These are phyloP conservation scores for Quercus gilva DNA, from an alignment of 306 rosid genomes.

Conservation along the genomic window DNA sequence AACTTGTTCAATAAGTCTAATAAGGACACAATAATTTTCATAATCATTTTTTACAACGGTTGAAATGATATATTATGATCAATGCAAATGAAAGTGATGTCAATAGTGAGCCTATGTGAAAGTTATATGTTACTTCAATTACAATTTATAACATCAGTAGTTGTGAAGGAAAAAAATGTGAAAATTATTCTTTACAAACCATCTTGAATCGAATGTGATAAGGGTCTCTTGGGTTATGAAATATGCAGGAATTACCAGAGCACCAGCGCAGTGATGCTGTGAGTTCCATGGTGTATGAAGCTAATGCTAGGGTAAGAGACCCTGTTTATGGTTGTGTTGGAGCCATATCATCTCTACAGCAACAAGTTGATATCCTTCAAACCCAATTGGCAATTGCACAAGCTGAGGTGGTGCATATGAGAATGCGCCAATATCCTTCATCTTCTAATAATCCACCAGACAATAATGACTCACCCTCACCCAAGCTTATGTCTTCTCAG, in stretches of 20 bases:
- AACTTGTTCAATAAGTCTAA: too few relatives aligned
- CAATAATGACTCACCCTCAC: conserved; percentile 14
- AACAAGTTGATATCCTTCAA: conserved; percentile 76
- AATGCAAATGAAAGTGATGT: too few relatives aligned
- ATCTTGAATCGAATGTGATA: neutral
- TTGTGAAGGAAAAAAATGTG: too few relatives aligned
- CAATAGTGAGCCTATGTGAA: too few relatives aligned
- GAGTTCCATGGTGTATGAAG: conserved; percentile 95
- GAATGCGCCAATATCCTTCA: conserved; percentile 41
- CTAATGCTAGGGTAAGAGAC: conserved; percentile 89
- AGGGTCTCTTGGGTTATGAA: neutral
- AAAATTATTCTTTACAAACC: too few relatives aligned
- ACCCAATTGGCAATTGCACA: conserved; percentile 74
- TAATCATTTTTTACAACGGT: too few relatives aligned
- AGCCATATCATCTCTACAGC: conserved; percentile 86
- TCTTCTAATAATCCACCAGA: conserved; percentile 18
- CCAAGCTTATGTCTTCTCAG: conserved; percentile 27
- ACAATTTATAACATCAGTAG: too few relatives aligned
- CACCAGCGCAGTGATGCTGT: conserved; percentile 90
- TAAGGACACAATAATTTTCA: too few relatives aligned
- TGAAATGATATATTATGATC: too few relatives aligned
- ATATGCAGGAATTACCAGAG: conserved; percentile 70
- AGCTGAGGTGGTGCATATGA: conserved; percentile 80
- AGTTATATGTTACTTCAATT: too few relatives aligned
- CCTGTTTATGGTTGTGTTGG: conserved; percentile 97